Percentiles rank a stretch among this genome's conserved stretches.
These are phyloP conservation scores for Eragrostis nindensis DNA, from an alignment of 176 grass and related monocot species.

Conservation along the genomic window DNA sequence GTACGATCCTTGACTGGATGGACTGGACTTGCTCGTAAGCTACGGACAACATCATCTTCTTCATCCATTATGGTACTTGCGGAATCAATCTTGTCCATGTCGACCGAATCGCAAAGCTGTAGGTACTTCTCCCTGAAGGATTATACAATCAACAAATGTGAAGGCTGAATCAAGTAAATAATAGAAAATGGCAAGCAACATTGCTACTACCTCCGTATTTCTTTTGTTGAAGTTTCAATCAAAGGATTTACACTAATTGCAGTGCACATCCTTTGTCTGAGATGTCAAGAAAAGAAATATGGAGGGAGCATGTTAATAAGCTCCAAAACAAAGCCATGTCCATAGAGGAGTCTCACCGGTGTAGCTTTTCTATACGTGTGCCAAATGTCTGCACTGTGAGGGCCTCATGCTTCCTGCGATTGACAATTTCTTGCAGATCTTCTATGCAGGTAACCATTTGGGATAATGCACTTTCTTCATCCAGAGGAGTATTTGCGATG, in stretches of 20 bases:
- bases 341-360: constrained; percentile 64
- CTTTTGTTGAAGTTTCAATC: too few relatives aligned
- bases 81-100: constrained; percentile 91
- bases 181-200: constrained; percentile 30
- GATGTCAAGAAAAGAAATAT: too few relatives aligned
- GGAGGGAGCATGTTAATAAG: background rate
- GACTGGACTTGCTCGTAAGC: constrained; percentile 88
- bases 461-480: constrained; percentile 88
- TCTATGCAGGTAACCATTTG: constrained; percentile 97
- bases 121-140: constrained; percentile 90
- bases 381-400: constrained; percentile 99
- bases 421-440: constrained; percentile 97
- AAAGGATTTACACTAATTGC: too few relatives aligned
- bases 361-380: constrained; percentile 95
- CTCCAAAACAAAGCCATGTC: background rate
- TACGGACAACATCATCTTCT: constrained; percentile 95
- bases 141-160: constrained; percentile 24
- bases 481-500: constrained; percentile 77
- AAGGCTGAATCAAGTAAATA: constrained; percentile 34
- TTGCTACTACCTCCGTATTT: background rate
- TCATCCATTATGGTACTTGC: constrained; percentile 92
- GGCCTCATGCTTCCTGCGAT: constrained; percentile 82
- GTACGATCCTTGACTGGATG: constrained; percentile 92
- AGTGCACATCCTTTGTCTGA: too few relatives aligned
- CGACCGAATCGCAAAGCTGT: constrained; percentile 92